phyloP scores from a whole-genome alignment of 805 yeast genomes.

The Hermanozyma aechmeae region DNA sequence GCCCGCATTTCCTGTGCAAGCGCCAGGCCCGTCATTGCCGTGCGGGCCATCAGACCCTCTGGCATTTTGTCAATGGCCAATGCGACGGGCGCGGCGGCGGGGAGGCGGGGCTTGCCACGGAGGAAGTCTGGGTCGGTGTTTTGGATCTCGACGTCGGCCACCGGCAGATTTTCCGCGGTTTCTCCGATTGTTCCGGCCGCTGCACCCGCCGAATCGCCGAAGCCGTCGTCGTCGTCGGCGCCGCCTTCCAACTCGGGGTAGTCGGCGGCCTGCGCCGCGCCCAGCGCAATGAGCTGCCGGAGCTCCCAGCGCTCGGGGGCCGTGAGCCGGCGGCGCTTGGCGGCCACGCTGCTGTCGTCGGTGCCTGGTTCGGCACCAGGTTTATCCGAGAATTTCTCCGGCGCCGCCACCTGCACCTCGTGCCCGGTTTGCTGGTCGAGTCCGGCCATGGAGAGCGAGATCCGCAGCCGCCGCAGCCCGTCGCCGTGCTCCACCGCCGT shows the following conservation, averaged over 20 bases:
- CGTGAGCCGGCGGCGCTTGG: conserved; percentile 29
- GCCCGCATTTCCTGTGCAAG: conserved; percentile 60
- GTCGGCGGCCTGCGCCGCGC: conserved; percentile 58
- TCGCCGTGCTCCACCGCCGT: conserved; percentile 17
- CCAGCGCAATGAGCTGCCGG: conserved; percentile 72
- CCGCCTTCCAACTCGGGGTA: conserved; percentile 46
- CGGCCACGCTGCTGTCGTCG: conserved; percentile 28
- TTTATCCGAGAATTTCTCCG: conserved; percentile 2
- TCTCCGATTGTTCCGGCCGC: too few relatives aligned
- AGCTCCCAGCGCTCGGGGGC: conserved; percentile 92
- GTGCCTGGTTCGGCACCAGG: background rate
- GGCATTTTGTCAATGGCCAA: conserved; percentile 59
- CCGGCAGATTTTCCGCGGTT: conserved; percentile 28
- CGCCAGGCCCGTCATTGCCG: conserved; percentile 68
- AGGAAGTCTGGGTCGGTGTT: conserved; percentile 66
- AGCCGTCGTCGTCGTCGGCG: conserved; percentile 15
- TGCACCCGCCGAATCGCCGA: too few relatives aligned
- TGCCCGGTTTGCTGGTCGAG: conserved; percentile 65
- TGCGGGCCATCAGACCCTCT: conserved; percentile 68
- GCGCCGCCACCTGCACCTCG: conserved; percentile 6
- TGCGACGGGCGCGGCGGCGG: conserved; percentile 31
- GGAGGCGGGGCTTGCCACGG: conserved; percentile 39
- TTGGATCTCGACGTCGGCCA: conserved; percentile 65
- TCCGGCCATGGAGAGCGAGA: conserved; percentile 60
- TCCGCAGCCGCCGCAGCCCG: conserved; percentile 13